Percentiles rank a stretch among this genome's conserved stretches.
Conservation (phyloP, 768 basidiomycete species). For the Ramaria rubella region DNA sequence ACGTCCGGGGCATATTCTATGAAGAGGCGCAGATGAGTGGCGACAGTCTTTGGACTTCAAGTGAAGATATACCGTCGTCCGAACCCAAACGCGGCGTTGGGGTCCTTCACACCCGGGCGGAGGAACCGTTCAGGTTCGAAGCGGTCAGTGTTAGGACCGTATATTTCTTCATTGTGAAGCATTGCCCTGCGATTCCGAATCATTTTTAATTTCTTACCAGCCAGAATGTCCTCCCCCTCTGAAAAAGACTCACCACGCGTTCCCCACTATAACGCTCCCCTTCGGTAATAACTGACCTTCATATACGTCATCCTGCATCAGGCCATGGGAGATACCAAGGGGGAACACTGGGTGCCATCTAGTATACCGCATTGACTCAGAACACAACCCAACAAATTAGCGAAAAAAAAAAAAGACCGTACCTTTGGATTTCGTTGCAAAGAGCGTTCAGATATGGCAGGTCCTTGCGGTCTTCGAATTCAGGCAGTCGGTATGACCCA, state of each 20-base stretch:
- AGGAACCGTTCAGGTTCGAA: conserved; percentile 11
- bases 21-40: background rate
- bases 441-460: conserved; percentile 12
- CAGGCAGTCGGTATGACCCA: conserved; percentile 12
- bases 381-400: background rate
- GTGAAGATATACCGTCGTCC: background rate
- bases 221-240: background rate
- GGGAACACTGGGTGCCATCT: conserved; percentile 12
- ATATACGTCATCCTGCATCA: conserved; percentile 3
- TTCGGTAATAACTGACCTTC: conserved; percentile 1
- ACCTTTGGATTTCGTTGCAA: conserved; percentile 8
- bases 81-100: conserved; percentile 1
- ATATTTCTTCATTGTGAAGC: conserved; percentile 9
- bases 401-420: background rate
- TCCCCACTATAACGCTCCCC: background rate
- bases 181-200: conserved; percentile 4
- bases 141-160: conserved; percentile 7
- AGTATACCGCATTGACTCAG: background rate
- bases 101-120: background rate
- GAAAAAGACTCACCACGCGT: background rate
- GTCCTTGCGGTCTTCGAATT: background rate
- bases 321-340: background rate
- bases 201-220: background rate
- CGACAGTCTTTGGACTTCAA: background rate
- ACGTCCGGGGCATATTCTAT: conserved; percentile 46